These are phyloP conservation scores for Scalesia atractyloides DNA, from an alignment of 129 eudicot species.

Conservation along the genomic window DNA sequence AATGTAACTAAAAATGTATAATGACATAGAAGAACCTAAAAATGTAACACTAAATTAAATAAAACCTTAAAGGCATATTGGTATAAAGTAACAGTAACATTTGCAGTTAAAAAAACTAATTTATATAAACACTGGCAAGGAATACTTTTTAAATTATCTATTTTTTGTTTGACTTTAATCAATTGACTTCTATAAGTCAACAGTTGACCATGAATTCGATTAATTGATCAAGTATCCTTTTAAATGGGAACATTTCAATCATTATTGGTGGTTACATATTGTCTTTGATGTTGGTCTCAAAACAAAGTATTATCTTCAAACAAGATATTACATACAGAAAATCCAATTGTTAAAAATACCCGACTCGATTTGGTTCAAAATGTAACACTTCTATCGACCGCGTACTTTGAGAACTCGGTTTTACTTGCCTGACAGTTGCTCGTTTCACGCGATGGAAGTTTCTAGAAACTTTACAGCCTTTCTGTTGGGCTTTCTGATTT, in stretches of 20 bases:
- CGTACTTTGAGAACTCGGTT: conserved; percentile 7
- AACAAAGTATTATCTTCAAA: conserved; percentile 13
- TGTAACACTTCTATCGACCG: not conserved
- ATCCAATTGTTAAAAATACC: conserved; percentile 24
- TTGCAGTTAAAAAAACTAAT: too few relatives aligned
- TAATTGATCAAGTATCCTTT: not conserved
- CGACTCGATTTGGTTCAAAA: conserved; percentile 17
- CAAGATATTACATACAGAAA: conserved; percentile 16
- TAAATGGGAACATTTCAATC: not conserved
- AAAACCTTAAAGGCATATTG: too few relatives aligned
- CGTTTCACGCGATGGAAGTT: conserved; percentile 13
- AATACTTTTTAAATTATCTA: not conserved
- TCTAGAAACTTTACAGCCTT: conserved; percentile 34
- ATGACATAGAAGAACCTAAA: too few relatives aligned
- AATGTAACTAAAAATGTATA: too few relatives aligned
- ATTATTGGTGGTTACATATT: not conserved
- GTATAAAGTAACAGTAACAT: too few relatives aligned
- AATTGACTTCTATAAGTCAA: not conserved
- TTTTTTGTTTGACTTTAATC: not conserved
- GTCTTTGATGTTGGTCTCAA: conserved; percentile 8
- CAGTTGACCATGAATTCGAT: not conserved
- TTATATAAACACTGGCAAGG: not conserved
- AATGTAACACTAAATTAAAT: too few relatives aligned
- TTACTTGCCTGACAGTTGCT: conserved; percentile 7
- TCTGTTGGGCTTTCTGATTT: conserved; percentile 1